A percentile compares a stretch with the other conserved stretches of the same genome.
Conservation (phyloP, 768 basidiomycete genomes). For the Mycena pura region DNA sequence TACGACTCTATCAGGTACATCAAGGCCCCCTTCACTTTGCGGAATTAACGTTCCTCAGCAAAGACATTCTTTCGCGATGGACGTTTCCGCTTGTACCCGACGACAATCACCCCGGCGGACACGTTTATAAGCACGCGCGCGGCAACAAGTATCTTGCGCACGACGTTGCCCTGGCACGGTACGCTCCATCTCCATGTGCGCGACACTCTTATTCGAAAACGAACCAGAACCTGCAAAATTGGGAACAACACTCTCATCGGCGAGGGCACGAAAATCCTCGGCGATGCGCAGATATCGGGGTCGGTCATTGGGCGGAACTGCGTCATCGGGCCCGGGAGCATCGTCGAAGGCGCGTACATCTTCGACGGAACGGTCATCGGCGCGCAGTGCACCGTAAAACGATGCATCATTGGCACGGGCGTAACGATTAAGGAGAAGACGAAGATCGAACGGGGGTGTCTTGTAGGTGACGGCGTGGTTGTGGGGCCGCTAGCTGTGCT, state of each 20-base stretch:
- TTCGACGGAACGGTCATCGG: slow-evolving; percentile 82
- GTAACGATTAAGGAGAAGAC: slow-evolving; percentile 76
- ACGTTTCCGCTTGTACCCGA: slow-evolving; percentile 97
- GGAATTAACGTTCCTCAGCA: slow-evolving; percentile 52
- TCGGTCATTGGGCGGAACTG: slow-evolving; percentile 85
- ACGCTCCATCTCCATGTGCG: slow-evolving; percentile 26
- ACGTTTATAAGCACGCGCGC: slow-evolving; percentile 83
- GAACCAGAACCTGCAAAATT: slow-evolving; percentile 77
- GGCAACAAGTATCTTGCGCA: slow-evolving; percentile 91
- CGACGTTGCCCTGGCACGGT: slow-evolving; percentile 87
- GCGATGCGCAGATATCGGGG: slow-evolving; percentile 67
- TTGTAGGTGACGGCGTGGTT: slow-evolving; percentile 83
- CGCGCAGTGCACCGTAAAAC: slow-evolving; percentile 71
- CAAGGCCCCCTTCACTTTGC: not conserved
- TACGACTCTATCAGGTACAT: slow-evolving; percentile 87
- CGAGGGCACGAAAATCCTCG: slow-evolving; percentile 69
- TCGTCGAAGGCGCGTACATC: slow-evolving; percentile 80
- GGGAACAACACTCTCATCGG: slow-evolving; percentile 88
- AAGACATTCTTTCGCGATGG: slow-evolving; percentile 92
- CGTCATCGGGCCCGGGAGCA: slow-evolving; percentile 70
- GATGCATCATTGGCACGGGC: slow-evolving; percentile 81
- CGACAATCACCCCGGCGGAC: slow-evolving; percentile 85
- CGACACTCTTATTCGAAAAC: not conserved
- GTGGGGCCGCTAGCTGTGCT: slow-evolving; percentile 77
- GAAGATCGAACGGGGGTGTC: slow-evolving; percentile 72